Percentiles rank a stretch among this genome's conserved stretches.
phyloP scores from a whole-genome alignment of 2,329 filamentous ascomycete genomes.

The Exophiala calicioides region DNA sequence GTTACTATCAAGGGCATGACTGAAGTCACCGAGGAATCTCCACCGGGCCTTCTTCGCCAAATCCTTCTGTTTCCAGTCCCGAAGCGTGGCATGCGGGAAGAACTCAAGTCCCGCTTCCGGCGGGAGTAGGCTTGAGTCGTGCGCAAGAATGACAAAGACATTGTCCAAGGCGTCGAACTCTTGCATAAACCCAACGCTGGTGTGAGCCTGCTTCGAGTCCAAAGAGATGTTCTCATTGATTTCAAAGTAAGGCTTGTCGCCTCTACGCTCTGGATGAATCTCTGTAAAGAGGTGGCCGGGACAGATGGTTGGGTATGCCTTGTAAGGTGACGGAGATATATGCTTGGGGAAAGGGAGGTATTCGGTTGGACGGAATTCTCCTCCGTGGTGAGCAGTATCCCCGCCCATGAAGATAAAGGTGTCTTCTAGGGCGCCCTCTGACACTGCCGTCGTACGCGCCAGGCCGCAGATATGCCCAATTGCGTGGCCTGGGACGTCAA shows the following conservation, averaged over 20 bases:
- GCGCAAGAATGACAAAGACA: constrained; percentile 35
- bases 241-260: constrained; percentile 23
- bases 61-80: constrained; percentile 15
- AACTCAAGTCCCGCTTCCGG: constrained; percentile 27
- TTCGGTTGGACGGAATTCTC: constrained; percentile 35
- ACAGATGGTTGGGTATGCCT: constrained; percentile 19
- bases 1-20: constrained; percentile 9
- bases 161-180: constrained; percentile 34
- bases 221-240: constrained; percentile 29
- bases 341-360: constrained; percentile 33
- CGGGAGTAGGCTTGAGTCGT: constrained; percentile 34
- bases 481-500: constrained; percentile 49
- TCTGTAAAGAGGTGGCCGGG: constrained; percentile 32
- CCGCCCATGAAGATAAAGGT: constrained; percentile 54
- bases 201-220: constrained; percentile 28
- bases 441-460: constrained; percentile 45
- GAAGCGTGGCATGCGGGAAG: constrained; percentile 15
- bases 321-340: constrained; percentile 16
- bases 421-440: constrained; percentile 35
- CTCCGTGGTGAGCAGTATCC: constrained; percentile 49
- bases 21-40: constrained; percentile 18
- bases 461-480: constrained; percentile 54
- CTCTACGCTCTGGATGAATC: constrained; percentile 29
- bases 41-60: constrained; percentile 11
- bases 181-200: constrained; percentile 29